Evolutionary conservation across 83 land plant species (phyloP), one percentile per base, ranked within the genome.

Genomic region (Diphasiastrum complanatum): DNA sequence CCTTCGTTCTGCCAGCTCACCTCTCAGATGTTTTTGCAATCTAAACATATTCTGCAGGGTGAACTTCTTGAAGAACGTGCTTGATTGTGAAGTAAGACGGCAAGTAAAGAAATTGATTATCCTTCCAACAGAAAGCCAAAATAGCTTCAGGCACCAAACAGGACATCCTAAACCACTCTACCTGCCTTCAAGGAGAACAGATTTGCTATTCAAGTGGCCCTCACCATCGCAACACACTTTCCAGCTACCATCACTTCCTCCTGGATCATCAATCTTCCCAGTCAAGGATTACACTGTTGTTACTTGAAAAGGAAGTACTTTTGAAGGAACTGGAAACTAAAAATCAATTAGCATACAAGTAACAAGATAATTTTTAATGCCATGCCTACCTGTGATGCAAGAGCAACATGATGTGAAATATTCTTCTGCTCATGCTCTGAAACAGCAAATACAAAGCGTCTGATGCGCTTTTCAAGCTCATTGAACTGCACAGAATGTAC

Each of bases 171-270:
- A 38, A n/a, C 16, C 23, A 23, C 24, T 47, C 33, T n/a, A 88
- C 98, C 89, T 93, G 70, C 98, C 82, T 76, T 93, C 93, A 48
- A 93, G 69, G 59, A 93, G 60, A 4, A 79, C 67, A 26, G 91
- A 85, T n/a, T 87, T 91, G 27, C 84, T 91, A 71, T 93, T 93
- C 28, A 88, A 72, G 70, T 71, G 95, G 6, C 96, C 96, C 64
- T 85, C 89, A 32, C 82, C 91, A 55, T 93, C 96, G 63, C 91
- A 88, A 49, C 77, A 81, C 34, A 93, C 73, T 81, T 89, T 32
- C 98, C 98, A 70, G 83, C 83, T 14, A 83, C 82, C 54, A 85
- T 70, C 23, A 86, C 52, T 35, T 70, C 75, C 65, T 83, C 83
- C 98, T 93, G 86, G 53, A 63, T 11, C 24, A 45, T 25, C 63